Evolutionary conservation across 371 early-diverging fungal genomes (phyloP).

Genomic region (Lichtheimia ornata): DNA sequence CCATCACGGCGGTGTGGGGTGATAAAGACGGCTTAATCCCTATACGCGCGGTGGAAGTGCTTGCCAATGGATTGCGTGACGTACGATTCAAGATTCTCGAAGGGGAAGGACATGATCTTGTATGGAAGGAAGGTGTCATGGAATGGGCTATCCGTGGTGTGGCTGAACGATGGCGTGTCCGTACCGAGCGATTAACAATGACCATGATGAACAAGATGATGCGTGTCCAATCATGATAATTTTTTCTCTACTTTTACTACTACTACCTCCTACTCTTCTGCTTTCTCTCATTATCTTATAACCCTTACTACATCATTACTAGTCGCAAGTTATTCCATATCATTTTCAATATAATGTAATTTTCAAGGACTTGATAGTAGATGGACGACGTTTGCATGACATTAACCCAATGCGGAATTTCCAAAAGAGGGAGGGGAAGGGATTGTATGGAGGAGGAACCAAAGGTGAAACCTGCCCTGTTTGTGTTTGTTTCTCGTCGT

Average conservation of each 20-base stretch:
- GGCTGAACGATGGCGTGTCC: slow-evolving; percentile 26
- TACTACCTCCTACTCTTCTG: background rate
- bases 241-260: background rate
- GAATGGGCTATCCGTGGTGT: slow-evolving; percentile 53
- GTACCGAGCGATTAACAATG: slow-evolving; percentile 2
- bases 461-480: no score
- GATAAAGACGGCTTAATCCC: slow-evolving; percentile 52
- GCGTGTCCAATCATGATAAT: background rate
- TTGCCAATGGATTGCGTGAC: slow-evolving; percentile 43
- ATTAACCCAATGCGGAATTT: no score
- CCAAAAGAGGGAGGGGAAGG: no score
- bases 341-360: no score
- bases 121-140: slow-evolving; percentile 60
- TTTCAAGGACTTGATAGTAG: no score
- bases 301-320: no score
- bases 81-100: slow-evolving; percentile 48
- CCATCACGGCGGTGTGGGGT: slow-evolving; percentile 56
- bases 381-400: no score
- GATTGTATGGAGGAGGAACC: no score
- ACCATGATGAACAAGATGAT: slow-evolving; percentile 8
- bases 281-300: no score
- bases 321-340: no score
- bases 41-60: slow-evolving; percentile 33
- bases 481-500: no score
- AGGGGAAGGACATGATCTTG: slow-evolving; percentile 52